These are phyloP conservation scores for Oenanthe sinensis DNA, from an alignment of 129 eudicot genomes.

Conservation along the genomic window DNA sequence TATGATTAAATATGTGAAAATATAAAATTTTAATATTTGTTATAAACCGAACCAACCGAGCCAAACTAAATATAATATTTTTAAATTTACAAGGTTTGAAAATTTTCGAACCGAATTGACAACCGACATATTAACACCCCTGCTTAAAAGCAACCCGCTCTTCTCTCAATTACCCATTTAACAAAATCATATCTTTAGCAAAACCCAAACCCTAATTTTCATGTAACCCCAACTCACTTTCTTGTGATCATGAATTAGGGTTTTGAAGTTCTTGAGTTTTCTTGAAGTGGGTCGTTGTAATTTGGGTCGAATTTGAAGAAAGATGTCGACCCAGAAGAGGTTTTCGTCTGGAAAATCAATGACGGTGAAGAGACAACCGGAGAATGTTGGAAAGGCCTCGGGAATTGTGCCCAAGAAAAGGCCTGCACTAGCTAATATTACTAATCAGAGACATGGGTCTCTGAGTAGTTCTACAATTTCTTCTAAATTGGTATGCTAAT, in stretches of 20 bases:
- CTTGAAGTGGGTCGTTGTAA: neutral
- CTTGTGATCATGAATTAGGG: neutral
- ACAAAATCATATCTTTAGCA: neutral
- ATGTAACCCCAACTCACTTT: neutral
- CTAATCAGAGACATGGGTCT: slow-evolving; percentile 1
- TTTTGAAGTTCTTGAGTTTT: neutral
- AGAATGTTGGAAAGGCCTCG: neutral
- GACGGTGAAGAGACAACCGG: slow-evolving; percentile 1
- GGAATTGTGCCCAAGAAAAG: neutral
- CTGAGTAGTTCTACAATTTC: neutral
- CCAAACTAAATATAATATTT: too few relatives aligned
- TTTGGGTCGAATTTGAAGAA: slow-evolving; percentile 1
- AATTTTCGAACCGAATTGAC: too few relatives aligned
- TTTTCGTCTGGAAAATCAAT: neutral
- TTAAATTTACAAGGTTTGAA: too few relatives aligned
- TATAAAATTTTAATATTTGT: too few relatives aligned
- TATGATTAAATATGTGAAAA: too few relatives aligned
- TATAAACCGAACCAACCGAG: too few relatives aligned
- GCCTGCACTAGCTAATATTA: slow-evolving; percentile 4
- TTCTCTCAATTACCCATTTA: neutral
- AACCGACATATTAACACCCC: too few relatives aligned
- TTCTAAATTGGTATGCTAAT: neutral
- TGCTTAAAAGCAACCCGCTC: neutral
- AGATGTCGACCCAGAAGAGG: neutral
- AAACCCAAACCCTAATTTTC: slow-evolving; percentile 1